Evolutionary conservation across 495 filamentous ascomycete genomes (phyloP).

Genomic region (Staphylotrichum tortipilum): DNA sequence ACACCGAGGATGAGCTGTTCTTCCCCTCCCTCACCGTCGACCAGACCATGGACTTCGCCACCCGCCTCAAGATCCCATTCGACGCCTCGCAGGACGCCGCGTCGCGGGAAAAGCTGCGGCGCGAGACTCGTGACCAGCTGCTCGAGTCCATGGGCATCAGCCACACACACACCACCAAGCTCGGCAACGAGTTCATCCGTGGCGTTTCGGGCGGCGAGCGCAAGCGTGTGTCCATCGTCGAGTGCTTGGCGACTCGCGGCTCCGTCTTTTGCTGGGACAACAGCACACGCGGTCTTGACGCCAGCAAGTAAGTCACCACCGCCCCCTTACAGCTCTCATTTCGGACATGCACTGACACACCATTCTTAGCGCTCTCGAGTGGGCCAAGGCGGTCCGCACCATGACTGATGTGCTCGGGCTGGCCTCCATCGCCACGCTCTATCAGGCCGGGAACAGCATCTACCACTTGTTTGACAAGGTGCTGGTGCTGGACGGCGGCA

Average conservation of each 20-base stretch:
- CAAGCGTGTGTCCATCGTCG: slow-evolving; percentile 46
- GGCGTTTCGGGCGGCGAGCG: slow-evolving; percentile 56
- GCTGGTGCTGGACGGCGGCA: slow-evolving; percentile 53
- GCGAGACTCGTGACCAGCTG: slow-evolving; percentile 17
- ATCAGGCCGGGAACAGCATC: slow-evolving; percentile 62
- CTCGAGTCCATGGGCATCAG: slow-evolving; percentile 48
- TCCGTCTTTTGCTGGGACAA: slow-evolving; percentile 45
- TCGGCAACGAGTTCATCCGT: slow-evolving; percentile 75
- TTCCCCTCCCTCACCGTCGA: slow-evolving; percentile 56
- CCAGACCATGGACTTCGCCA: slow-evolving; percentile 52
- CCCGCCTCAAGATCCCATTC: slow-evolving; percentile 42
- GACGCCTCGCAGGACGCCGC: slow-evolving; percentile 6
- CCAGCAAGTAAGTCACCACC: slow-evolving; percentile 19
- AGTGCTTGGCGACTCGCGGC: slow-evolving; percentile 23
- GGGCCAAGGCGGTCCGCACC: slow-evolving; percentile 37
- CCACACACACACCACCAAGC: slow-evolving; percentile 67
- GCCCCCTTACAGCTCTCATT: not conserved
- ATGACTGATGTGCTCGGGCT: slow-evolving; percentile 48
- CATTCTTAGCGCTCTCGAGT: slow-evolving; percentile 41
- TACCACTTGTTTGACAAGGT: slow-evolving; percentile 59
- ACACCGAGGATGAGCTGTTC: slow-evolving; percentile 54
- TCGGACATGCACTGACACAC: not conserved
- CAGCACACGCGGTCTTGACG: slow-evolving; percentile 43
- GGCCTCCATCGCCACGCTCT: slow-evolving; percentile 56
- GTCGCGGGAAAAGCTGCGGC: slow-evolving; percentile 11